Evolutionary conservation across 2,329 filamentous ascomycete genomes (phyloP), one percentile per base, ranked within the genome.

Genomic region (Alternaria rosae): DNA sequence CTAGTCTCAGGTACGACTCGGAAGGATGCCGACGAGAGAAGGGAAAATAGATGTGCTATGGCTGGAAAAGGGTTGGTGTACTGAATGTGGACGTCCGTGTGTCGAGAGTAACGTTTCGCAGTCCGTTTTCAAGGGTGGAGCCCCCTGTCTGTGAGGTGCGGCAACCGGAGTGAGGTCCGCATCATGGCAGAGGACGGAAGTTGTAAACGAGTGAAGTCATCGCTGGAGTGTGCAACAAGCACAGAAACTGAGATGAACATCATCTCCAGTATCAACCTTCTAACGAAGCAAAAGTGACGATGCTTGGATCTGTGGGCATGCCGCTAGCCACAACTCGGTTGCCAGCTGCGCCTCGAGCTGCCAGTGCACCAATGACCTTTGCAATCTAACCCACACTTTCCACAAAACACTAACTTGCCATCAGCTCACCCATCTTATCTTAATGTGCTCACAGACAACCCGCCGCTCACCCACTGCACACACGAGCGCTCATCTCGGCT

Each of bases 101-200:
- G 58, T 38, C 50, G 21, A 32, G 57, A 50, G 53, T 28, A 50
- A 57, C 44, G 61, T 64, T 64, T 64, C 61, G 61, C 50, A 50
- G 48, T 61, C 57, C 53, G 57, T 47, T 25, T n/a, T 32, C 15
- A 43, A 42, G 20, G 23, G 32, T 50, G 56, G 55, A 42, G 42
- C 54, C 59, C 59, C 59, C 50, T 54, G 55, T 38, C 13, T 20
- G 41, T 35, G 38, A 44, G 25, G n/a, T 15, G 43, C 23, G 38
- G 30, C n/a, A 32, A 47, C 17, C 25, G 43, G 54, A 47, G 54
- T 17, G 28, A 47, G 43, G 15, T 25, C 51, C 32, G 32, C 32
- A 25, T 3, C 30, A 1, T 53, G 15, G 7, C 17, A 53, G 17
- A 25, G n/a, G 23, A 42, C 21, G 25, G 25, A 25, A 17, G 21